Evolutionary conservation across 768 basidiomycete species (phyloP).

Genomic region (Rhizopogon salebrosus): DNA sequence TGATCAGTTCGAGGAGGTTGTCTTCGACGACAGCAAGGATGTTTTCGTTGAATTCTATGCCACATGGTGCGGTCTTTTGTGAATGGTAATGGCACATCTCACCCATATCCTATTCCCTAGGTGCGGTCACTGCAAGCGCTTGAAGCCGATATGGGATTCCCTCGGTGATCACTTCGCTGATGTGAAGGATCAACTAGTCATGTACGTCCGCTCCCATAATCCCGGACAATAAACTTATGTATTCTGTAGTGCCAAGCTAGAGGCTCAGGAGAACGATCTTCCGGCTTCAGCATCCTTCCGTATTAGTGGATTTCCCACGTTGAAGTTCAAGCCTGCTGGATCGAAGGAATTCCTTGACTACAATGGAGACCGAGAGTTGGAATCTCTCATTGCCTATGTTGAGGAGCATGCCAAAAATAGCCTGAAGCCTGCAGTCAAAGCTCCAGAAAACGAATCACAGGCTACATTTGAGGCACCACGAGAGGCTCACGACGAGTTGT

Average conservation of each 20-base stretch:
- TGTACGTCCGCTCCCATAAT: slow-evolving; percentile 44
- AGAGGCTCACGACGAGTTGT: slow-evolving; percentile 25
- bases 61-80: slow-evolving; percentile 64
- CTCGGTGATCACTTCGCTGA: slow-evolving; percentile 80
- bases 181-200: slow-evolving; percentile 69
- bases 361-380: slow-evolving; percentile 85
- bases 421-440: slow-evolving; percentile 35
- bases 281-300: slow-evolving; percentile 87
- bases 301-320: slow-evolving; percentile 84
- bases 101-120: slow-evolving; percentile 28
- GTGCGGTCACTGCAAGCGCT: slow-evolving; percentile 96
- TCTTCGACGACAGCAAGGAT: slow-evolving; percentile 85
- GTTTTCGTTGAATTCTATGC: slow-evolving; percentile 98
- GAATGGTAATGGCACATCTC: not conserved
- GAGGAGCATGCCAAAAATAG: slow-evolving; percentile 78
- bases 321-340: slow-evolving; percentile 96
- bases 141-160: slow-evolving; percentile 90
- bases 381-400: slow-evolving; percentile 79
- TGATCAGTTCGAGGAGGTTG: slow-evolving; percentile 83
- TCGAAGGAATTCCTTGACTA: slow-evolving; percentile 85
- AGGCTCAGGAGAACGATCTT: slow-evolving; percentile 94
- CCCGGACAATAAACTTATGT: slow-evolving; percentile 6
- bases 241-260: slow-evolving; percentile 79
- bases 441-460: slow-evolving; percentile 19
- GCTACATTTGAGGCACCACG: slow-evolving; percentile 20